phyloP scores from a whole-genome alignment of 1,139 yeast species.

The Nadsonia commutata region DNA sequence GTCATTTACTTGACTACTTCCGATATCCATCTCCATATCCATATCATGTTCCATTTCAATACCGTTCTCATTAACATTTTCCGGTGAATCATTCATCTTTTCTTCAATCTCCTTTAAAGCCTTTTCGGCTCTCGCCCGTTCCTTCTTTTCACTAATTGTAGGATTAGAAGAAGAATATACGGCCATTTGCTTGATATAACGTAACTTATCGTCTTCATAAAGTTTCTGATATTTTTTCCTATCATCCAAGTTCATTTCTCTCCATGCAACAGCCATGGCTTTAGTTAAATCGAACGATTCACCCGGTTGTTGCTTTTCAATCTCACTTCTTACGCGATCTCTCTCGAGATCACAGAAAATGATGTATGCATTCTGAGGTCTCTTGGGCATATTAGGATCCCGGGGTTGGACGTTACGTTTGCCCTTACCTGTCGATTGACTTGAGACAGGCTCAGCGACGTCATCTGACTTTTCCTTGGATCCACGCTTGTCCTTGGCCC shows the following conservation, averaged over 20 bases:
- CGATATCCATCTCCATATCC: too few relatives aligned
- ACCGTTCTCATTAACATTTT: too few relatives aligned
- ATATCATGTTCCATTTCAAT: too few relatives aligned
- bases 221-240: conserved; percentile 62
- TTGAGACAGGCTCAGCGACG: neutral
- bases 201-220: conserved; percentile 65
- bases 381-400: conserved; percentile 74
- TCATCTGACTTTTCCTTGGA: conserved; percentile 3
- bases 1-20: too few relatives aligned
- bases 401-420: conserved; percentile 23
- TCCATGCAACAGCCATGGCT: conserved; percentile 81
- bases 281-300: conserved; percentile 51
- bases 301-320: conserved; percentile 33
- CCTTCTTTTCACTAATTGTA: conserved; percentile 12
- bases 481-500: conserved; percentile 3
- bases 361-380: conserved; percentile 82
- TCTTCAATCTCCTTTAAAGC: conserved; percentile 12
- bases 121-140: conserved; percentile 13
- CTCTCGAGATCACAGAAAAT: conserved; percentile 79
- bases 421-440: neutral
- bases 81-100: conserved; percentile 12
- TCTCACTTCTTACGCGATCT: conserved; percentile 49
- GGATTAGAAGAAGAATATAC: conserved; percentile 32
- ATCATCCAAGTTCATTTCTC: conserved; percentile 50
- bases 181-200: conserved; percentile 63